These are phyloP conservation scores for Chaetomium fimeti DNA, from an alignment of 495 filamentous ascomycete species.

Conservation along the genomic window DNA sequence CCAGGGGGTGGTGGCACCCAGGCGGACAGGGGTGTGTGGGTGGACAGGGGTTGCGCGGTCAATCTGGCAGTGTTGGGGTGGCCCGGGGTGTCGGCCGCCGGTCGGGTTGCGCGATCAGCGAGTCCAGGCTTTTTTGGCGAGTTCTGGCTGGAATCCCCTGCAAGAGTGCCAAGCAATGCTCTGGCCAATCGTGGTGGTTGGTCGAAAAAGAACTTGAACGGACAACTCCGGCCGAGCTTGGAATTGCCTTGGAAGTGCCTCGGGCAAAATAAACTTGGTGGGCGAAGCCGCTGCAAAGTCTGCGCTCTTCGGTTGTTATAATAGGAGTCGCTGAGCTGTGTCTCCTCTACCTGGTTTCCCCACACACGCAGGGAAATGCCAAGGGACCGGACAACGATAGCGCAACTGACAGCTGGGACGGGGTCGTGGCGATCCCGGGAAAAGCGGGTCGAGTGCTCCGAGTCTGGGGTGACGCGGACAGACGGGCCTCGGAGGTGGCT, in stretches of 20 bases:
- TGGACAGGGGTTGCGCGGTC: slow-evolving; percentile 18
- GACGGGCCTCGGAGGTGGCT: slow-evolving; percentile 18
- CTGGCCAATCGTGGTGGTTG: slow-evolving; percentile 24
- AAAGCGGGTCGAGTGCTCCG: slow-evolving; percentile 17
- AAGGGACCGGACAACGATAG: slow-evolving; percentile 3
- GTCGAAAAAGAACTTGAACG: slow-evolving; percentile 21
- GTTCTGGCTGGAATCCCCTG: slow-evolving; percentile 29
- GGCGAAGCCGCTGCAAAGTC: too few relatives aligned
- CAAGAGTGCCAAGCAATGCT: slow-evolving; percentile 5
- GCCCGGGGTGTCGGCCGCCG: slow-evolving; percentile 34
- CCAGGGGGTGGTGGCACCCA: slow-evolving; percentile 34
- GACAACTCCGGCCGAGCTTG: slow-evolving; percentile 29
- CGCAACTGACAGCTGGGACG: slow-evolving; percentile 4
- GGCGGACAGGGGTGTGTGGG: slow-evolving; percentile 37
- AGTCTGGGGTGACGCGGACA: slow-evolving; percentile 13
- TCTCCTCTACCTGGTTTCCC: neutral
- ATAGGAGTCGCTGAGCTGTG: neutral
- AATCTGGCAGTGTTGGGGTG: slow-evolving; percentile 25
- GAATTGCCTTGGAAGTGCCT: slow-evolving; percentile 21
- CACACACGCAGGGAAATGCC: slow-evolving; percentile 11
- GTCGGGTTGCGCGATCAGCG: slow-evolving; percentile 32
- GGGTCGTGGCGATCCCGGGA: slow-evolving; percentile 26
- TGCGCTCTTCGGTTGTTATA: too few relatives aligned
- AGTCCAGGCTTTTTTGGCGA: slow-evolving; percentile 30
- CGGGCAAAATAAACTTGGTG: slow-evolving; percentile 11